A percentile compares a stretch with the other conserved stretches of the same genome.
Evolutionary conservation across 1,139 yeast genomes (phyloP).

Genomic region (Yamadazyma trypodendri): DNA sequence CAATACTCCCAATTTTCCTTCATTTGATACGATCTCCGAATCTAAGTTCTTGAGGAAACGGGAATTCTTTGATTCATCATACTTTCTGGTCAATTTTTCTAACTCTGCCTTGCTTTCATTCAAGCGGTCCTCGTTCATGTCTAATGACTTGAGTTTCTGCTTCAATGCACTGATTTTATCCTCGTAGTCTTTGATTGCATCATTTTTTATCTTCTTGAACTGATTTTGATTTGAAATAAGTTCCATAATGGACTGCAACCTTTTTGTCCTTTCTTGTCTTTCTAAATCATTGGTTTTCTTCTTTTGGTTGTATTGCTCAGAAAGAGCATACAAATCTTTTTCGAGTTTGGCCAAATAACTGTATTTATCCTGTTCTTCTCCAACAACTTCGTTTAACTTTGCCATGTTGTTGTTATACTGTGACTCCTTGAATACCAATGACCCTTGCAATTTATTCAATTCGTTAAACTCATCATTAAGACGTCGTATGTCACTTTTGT

Average conservation of each 20-base stretch:
- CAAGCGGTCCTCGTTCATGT: slow-evolving; percentile 29
- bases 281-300: slow-evolving; percentile 10
- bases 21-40: slow-evolving; percentile 38
- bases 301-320: neutral
- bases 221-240: slow-evolving; percentile 11
- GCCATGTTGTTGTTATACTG: slow-evolving; percentile 19
- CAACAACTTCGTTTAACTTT: slow-evolving; percentile 13
- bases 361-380: slow-evolving; percentile 12
- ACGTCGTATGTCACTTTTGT: slow-evolving; percentile 18
- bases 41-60: slow-evolving; percentile 31
- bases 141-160: slow-evolving; percentile 41
- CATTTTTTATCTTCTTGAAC: slow-evolving; percentile 10
- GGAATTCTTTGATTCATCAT: slow-evolving; percentile 24
- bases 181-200: slow-evolving; percentile 14
- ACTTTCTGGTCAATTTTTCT: slow-evolving; percentile 28
- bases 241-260: slow-evolving; percentile 13
- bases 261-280: slow-evolving; percentile 15
- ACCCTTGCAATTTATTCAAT: slow-evolving; percentile 55
- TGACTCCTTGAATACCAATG: slow-evolving; percentile 49
- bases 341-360: slow-evolving; percentile 4
- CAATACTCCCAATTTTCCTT: slow-evolving; percentile 34
- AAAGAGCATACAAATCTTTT: slow-evolving; percentile 5
- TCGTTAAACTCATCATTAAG: slow-evolving; percentile 37
- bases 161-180: slow-evolving; percentile 33
- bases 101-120: slow-evolving; percentile 32